phyloP scores from a whole-genome alignment of 495 filamentous ascomycete genomes.

The Achaetomiella virescens region DNA sequence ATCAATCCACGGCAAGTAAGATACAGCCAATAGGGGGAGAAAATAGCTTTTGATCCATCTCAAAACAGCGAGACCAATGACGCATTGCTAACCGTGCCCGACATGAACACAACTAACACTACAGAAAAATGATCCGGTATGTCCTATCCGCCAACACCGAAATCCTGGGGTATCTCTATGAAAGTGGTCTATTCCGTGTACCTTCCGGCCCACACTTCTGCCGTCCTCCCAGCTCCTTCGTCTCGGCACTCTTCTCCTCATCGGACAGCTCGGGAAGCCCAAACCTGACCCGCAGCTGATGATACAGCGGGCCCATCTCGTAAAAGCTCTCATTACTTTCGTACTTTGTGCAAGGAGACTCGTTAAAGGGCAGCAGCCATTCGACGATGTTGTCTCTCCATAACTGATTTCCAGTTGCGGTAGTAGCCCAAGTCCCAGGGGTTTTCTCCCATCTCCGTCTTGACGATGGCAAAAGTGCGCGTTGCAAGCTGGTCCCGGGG shows the following conservation, averaged over 20 bases:
- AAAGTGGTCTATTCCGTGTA: constrained; percentile 9
- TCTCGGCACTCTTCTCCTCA: constrained; percentile 4
- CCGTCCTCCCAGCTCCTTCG: constrained; percentile 6
- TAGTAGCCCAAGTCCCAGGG: constrained; percentile 65
- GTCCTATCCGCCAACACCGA: not conserved
- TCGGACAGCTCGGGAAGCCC: constrained; percentile 26
- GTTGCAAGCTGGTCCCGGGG: constrained; percentile 40
- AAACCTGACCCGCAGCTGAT: constrained; percentile 32
- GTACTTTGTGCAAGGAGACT: constrained; percentile 53
- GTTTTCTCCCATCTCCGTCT: constrained; percentile 67
- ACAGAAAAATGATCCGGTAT: not conserved
- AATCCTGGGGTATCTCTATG: constrained; percentile 15
- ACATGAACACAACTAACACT: not conserved
- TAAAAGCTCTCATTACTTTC: constrained; percentile 46
- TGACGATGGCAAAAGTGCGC: constrained; percentile 70
- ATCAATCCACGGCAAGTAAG: too few species aligned
- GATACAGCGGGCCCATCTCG: constrained; percentile 38
- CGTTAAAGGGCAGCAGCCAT: constrained; percentile 66
- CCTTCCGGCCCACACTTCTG: not conserved
- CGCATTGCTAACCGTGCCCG: too few species aligned
- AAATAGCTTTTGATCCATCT: too few species aligned
- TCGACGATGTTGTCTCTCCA: constrained; percentile 64
- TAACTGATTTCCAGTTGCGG: constrained; percentile 66
- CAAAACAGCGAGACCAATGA: too few species aligned
- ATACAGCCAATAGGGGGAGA: too few species aligned